These are phyloP conservation scores for Triticum aestivum DNA, from an alignment of 176 grass and related monocot genomes.

Conservation along the genomic window IWGSC_CS_RefSeq_v2.1 NC_057808.1:236962825-236963324, in stretches of 20 bases:
- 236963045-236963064: constrained; percentile 5
- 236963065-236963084: constrained; percentile 20
- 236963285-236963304: constrained; percentile 80
- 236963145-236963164: neutral
- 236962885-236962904: constrained; percentile 14
- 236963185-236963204: constrained; percentile 81
- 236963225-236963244: constrained; percentile 97
- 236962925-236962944: constrained; percentile 31
- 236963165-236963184: neutral
- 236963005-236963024: constrained; percentile 18
- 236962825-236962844: constrained; percentile 86
- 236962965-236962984: neutral
- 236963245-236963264: constrained; percentile 82
- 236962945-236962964: constrained; percentile 7
- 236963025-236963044: constrained; percentile 3
- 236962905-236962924: constrained; percentile 28
- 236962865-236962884: constrained; percentile 86
- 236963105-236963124: constrained; percentile 27
- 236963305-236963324: constrained; percentile 69
- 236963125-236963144: neutral
- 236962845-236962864: constrained; percentile 99
- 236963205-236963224: constrained; percentile 96
- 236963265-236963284: constrained; percentile 70
- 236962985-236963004: constrained; percentile 19
- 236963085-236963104: neutral